Percentiles rank a stretch among this genome's conserved stretches.
These are phyloP conservation scores for Solanum arcanum DNA, from an alignment of 257 asterid genomes.

Conservation along the genomic window DNA sequence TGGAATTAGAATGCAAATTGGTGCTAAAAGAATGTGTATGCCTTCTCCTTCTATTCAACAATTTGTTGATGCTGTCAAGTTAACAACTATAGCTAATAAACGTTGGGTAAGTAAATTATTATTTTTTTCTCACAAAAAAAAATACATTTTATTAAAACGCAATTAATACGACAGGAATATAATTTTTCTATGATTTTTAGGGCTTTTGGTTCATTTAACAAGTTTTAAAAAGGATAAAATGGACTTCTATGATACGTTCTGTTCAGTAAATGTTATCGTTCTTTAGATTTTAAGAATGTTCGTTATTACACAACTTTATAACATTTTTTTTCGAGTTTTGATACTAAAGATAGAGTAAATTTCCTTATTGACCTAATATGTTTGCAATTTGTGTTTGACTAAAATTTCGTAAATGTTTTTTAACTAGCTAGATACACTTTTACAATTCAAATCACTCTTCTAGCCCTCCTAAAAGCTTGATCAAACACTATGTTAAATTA, in stretches of 20 bases:
- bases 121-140: neutral
- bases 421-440: too few relatives aligned
- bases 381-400: neutral
- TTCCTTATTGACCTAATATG: too few relatives aligned
- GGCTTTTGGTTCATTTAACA: neutral
- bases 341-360: too few relatives aligned
- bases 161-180: neutral
- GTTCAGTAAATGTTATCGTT: neutral
- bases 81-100: conserved; percentile 57
- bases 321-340: neutral
- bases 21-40: conserved; percentile 86
- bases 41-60: conserved; percentile 50
- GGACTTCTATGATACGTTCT: neutral
- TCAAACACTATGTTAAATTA: too few relatives aligned
- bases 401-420: neutral
- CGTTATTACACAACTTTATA: neutral
- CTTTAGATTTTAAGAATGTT: neutral
- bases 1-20: conserved; percentile 70
- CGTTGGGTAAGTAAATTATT: conserved; percentile 46
- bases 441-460: too few relatives aligned
- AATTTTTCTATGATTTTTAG: neutral
- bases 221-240: neutral
- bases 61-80: conserved; percentile 55
- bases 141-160: neutral
- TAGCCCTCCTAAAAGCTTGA: too few relatives aligned